These are phyloP conservation scores for Vigna nakashimae DNA, from an alignment of 306 rosid genomes.

Conservation along the genomic window DNA sequence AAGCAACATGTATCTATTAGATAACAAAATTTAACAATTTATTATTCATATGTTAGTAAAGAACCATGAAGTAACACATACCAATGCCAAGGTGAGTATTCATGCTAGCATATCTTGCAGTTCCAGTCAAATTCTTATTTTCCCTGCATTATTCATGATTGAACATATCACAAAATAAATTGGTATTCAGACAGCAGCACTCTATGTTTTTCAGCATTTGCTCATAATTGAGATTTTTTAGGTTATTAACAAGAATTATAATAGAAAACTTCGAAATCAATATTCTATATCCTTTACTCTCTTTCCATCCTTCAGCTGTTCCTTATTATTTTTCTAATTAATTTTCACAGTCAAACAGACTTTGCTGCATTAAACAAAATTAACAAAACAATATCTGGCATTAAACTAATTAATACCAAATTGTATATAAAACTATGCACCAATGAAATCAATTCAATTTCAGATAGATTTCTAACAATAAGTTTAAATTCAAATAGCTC, in stretches of 20 bases:
- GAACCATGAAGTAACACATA: slow-evolving; percentile 43
- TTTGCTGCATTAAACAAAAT: slow-evolving; percentile 7
- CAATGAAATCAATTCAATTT: background rate
- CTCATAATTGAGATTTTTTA: background rate
- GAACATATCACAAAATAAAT: slow-evolving; percentile 30
- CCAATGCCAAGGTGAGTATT: slow-evolving; percentile 97
- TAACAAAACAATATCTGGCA: background rate
- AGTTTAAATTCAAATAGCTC: background rate
- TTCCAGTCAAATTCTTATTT: slow-evolving; percentile 96
- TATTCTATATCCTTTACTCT: background rate
- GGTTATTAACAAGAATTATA: background rate
- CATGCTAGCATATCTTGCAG: slow-evolving; percentile 98
- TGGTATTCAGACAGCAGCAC: background rate
- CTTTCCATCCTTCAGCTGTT: background rate
- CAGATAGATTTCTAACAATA: background rate
- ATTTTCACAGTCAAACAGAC: background rate
- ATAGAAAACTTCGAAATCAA: background rate
- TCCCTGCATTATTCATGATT: slow-evolving; percentile 67
- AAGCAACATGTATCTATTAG: slow-evolving; percentile 44
- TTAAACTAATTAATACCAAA: slow-evolving; percentile 1
- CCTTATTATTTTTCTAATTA: background rate
- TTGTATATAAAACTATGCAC: background rate
- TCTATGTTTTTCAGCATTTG: background rate
- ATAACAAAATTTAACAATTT: slow-evolving; percentile 34
- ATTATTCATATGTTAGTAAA: slow-evolving; percentile 30